These are phyloP conservation scores for Aspergillus sp. DNA, from an alignment of 2,329 filamentous ascomycete species.

Conservation along the genomic window DNA sequence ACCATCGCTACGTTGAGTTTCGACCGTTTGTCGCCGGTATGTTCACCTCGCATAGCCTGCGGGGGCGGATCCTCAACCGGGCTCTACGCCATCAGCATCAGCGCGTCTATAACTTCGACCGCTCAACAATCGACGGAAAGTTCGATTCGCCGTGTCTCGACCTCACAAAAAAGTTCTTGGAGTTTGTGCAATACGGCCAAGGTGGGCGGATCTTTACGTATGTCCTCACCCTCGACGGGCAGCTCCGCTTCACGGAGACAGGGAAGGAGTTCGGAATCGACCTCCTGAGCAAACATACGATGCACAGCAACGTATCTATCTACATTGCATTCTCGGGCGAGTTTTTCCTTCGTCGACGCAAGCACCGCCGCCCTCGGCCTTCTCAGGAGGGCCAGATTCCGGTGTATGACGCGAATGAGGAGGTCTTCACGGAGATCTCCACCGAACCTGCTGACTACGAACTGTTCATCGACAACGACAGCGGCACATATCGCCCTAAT, in stretches of 20 bases:
- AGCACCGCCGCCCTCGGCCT: constrained; percentile 34
- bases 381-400: constrained; percentile 22
- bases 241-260: constrained; percentile 87
- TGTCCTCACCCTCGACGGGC: constrained; percentile 75
- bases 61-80: constrained; percentile 71
- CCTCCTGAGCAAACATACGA: constrained; percentile 86
- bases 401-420: constrained; percentile 25
- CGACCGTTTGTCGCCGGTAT: constrained; percentile 81
- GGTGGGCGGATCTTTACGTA: constrained; percentile 87
- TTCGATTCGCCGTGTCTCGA: constrained; percentile 61
- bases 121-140: constrained; percentile 61
- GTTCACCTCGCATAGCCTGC: constrained; percentile 70
- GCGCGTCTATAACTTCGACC: constrained; percentile 82
- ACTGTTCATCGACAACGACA: constrained; percentile 90
- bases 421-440: constrained; percentile 37
- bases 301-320: constrained; percentile 87
- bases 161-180: constrained; percentile 71
- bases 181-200: constrained; percentile 77
- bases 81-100: constrained; percentile 84
- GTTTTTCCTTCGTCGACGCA: constrained; percentile 74
- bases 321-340: constrained; percentile 91
- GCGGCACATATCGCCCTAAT: constrained; percentile 85
- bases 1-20: constrained; percentile 91
- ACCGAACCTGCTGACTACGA: constrained; percentile 60
- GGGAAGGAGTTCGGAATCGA: constrained; percentile 94